Base-by-base conservation (phyloP, 352 stramenopile species). In the Pythium periplocum region DNA sequence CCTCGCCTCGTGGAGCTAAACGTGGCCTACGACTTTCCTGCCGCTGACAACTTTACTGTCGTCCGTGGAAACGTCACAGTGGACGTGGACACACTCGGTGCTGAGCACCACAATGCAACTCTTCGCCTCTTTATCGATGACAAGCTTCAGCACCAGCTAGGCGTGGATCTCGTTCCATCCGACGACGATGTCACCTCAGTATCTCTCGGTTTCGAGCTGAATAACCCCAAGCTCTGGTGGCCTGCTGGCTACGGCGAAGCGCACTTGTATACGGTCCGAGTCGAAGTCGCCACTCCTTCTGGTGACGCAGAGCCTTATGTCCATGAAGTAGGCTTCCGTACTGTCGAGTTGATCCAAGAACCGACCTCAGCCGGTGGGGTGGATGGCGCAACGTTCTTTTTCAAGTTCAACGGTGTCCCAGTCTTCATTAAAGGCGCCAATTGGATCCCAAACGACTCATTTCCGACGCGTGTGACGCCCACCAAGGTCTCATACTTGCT, bases 401-500 rank as follows among this genome's bases (percentile, higher is more conserved):
- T 92, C 57, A 68, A 73, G 45, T 60, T 93, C 48, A 92, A 93
- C 51, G 31, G 47, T 42, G 62, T 87, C 12, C 68, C 75, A 4
- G 58, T 91, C 32, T 90, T 90, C 39, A 64, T 82, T 44, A 90
- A 90, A 54, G 83, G 83, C 2, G 78, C 81, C 10, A 93, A 93
- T 58, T 91, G 78, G 77, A 86, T 93, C 43, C 83, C 83, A 2
- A 71, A 66, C 6, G 73, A 93, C 59, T 86, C 79, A 12, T 92
- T 93, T 32, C 78, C 81, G 6, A 89, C 83, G 3, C 65, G 75
- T 36, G 64, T 69, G 8, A 75, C 68, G 30, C 17, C 48, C 11
- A 59, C 66, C 4, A 79, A 62, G 4, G 61, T 75, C 39, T 60
- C 61, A 5, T 71, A 88, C 34, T 60, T 90, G 31, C 55, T 93